These are phyloP conservation scores for Petrea volubilis DNA, from an alignment of 257 asterid species.

Conservation along the genomic window DNA sequence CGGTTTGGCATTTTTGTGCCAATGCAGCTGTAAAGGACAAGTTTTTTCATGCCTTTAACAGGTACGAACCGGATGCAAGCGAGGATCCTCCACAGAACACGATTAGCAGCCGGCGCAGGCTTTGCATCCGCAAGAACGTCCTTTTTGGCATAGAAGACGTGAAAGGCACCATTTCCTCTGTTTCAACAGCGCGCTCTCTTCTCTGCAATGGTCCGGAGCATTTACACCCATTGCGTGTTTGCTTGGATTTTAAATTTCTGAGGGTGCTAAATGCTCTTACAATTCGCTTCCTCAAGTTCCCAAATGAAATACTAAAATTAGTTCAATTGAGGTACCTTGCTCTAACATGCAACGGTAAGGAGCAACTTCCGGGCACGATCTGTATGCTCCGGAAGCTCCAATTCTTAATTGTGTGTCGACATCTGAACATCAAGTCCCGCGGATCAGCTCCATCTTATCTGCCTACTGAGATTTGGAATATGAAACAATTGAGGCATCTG, in stretches of 20 bases:
- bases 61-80: fast-evolving
- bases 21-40: background rate
- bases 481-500: slow-evolving; percentile 27
- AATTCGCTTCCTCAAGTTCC: background rate
- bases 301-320: too few species aligned
- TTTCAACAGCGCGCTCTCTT: background rate
- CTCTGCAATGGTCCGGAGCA: background rate
- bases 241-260: background rate
- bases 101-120: background rate
- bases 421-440: too few species aligned
- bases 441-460: background rate
- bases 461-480: background rate
- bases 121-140: slow-evolving; percentile 4
- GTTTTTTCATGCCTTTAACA: background rate
- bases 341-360: background rate
- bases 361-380: background rate
- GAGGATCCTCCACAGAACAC: background rate
- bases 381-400: slow-evolving; percentile 7
- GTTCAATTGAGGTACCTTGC: slow-evolving; percentile 8
- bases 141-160: background rate
- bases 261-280: slow-evolving; percentile 1
- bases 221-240: background rate
- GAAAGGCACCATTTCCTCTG: background rate
- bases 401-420: background rate
- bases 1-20: slow-evolving; percentile 13